Percentiles rank a stretch among this genome's conserved stretches.
phyloP scores from a whole-genome alignment of 441 rosid genomes.

The Sinapis alba region DNA sequence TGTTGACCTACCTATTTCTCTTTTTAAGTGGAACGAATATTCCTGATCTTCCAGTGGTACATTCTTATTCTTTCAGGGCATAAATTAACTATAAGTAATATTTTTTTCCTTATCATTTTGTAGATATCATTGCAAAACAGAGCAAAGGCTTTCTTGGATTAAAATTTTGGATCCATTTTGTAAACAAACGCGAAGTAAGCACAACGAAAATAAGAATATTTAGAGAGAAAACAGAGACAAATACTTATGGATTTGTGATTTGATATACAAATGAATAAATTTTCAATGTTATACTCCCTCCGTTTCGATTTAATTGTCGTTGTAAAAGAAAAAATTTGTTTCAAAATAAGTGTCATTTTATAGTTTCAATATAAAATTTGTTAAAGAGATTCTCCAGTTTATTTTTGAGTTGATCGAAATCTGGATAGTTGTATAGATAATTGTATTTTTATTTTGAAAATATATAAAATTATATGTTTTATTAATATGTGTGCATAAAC shows the following conservation, averaged over 20 bases:
- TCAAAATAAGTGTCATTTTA: too few relatives aligned
- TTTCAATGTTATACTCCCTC: too few relatives aligned
- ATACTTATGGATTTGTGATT: not conserved
- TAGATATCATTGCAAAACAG: not conserved
- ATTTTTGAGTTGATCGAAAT: too few relatives aligned
- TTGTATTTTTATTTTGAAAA: too few relatives aligned
- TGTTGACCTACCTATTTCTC: conserved; percentile 4
- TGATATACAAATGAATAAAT: not conserved
- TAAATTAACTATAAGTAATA: not conserved
- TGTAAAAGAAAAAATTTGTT: too few relatives aligned
- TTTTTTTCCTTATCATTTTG: not conserved
- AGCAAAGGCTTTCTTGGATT: conserved; percentile 7
- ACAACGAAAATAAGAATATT: not conserved
- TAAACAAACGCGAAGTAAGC: not conserved
- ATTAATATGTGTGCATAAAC: too few relatives aligned
- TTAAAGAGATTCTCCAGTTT: too few relatives aligned
- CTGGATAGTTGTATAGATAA: too few relatives aligned
- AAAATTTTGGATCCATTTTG: conserved; percentile 8
- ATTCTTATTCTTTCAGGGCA: not conserved
- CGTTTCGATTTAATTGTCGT: too few relatives aligned
- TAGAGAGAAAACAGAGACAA: not conserved
- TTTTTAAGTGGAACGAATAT: not conserved
- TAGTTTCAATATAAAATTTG: too few relatives aligned
- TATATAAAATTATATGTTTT: too few relatives aligned
- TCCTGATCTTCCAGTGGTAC: not conserved